phyloP scores from a whole-genome alignment of 1,284 basidiomycete genomes.

The Ganoderma resinaceum region DNA sequence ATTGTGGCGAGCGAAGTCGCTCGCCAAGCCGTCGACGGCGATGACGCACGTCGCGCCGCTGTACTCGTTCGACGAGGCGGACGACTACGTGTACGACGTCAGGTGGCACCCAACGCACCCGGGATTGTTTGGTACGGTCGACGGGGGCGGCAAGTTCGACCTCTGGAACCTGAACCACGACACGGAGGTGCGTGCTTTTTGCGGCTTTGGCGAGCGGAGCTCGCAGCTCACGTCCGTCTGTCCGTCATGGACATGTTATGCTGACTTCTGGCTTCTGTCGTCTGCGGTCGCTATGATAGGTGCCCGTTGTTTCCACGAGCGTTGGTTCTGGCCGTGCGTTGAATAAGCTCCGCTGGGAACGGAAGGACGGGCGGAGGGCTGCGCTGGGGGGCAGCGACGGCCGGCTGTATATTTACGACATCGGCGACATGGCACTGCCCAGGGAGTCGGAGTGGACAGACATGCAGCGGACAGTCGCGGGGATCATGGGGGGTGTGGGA shows the following conservation, averaged over 20 bases:
- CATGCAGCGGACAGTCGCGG: conserved; percentile 81
- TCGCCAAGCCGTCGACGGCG: conserved; percentile 65
- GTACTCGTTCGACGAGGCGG: conserved; percentile 94
- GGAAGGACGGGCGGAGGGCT: conserved; percentile 82
- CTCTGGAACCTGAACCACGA: conserved; percentile 96
- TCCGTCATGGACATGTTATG: neutral
- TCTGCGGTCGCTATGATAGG: conserved; percentile 50
- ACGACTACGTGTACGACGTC: conserved; percentile 99
- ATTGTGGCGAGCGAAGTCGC: conserved; percentile 84
- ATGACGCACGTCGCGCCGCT: conserved; percentile 71
- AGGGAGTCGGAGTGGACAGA: conserved; percentile 91
- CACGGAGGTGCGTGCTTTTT: conserved; percentile 76
- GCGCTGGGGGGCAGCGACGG: conserved; percentile 94
- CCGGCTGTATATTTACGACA: conserved; percentile 91
- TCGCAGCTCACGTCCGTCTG: neutral
- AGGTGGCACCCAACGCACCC: conserved; percentile 98
- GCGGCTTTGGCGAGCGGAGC: neutral
- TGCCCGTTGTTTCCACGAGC: conserved; percentile 79
- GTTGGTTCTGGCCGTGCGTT: conserved; percentile 82
- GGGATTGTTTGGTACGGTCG: conserved; percentile 91
- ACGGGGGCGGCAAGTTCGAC: conserved; percentile 95
- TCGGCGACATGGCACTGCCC: conserved; percentile 88
- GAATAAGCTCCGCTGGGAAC: conserved; percentile 96
- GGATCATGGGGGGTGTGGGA: conserved; percentile 62
- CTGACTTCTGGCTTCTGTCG: neutral